Base-by-base conservation (phyloP, 108 stramenopile genomes). In the Craspedostauros australis region DNA sequence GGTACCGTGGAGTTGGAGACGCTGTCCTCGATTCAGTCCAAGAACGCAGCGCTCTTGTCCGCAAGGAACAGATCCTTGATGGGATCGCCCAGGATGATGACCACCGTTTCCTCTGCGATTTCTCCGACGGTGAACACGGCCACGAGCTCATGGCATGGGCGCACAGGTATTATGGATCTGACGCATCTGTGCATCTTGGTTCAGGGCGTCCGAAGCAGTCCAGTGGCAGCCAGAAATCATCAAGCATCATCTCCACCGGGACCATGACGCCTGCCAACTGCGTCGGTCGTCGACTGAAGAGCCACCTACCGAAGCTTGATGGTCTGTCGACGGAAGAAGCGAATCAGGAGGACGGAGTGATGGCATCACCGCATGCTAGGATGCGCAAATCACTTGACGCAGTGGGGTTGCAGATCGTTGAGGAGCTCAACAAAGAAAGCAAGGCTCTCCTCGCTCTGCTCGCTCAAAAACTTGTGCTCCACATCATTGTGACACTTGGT, bases 121-220 rank as follows among this genome's bases (percentile, higher is more conserved):
- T 88, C 50, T 89, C 88, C 14, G 88, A 86, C 42, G 81, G 77
- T n/a, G 88, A 93, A 41, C 87, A 87, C 54, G 92, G 92, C 4
- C 80, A 87, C 52, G 92, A 93, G 62, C 60, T 93, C n/a, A 86
- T 89, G 66, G 77, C 82, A 19, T 86, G 86, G 85, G 72, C 74
- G 41, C 92, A 93, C 66, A 66, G 92, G 33, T 93, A 88, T 65
- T 85, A 88, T 62, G 92, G 92, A 1, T 73, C 86, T 1, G 92
- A 93, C 71, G 92, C 88, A 28, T 86, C 82, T 7, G 88, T 93
- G 24, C 88, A 89, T 53, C 51, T 93, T 18, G 88, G 92, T 1
- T 71, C 81, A 8, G 72, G 74, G 3, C 70, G 79, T 23, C 31
- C 50, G 5, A 81, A 77, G 46, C 34, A 48, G 12, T 29, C 56